These are phyloP conservation scores for Arabis alpina DNA, from an alignment of 345 rosid species.

Conservation along the genomic window DNA sequence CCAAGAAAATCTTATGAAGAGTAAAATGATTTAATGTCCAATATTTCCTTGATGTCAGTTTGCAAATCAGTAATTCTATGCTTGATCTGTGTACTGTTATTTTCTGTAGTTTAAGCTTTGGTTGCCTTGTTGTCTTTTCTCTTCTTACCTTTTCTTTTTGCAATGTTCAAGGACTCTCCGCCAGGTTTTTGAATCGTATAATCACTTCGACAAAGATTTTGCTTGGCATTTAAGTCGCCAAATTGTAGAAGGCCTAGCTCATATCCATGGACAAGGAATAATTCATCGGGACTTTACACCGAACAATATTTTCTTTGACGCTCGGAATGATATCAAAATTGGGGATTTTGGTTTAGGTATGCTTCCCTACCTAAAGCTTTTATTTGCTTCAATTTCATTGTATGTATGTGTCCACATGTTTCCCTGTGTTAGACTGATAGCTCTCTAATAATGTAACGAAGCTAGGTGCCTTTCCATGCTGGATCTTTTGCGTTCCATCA, in stretches of 20 bases:
- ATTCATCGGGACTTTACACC: slow-evolving; percentile 98
- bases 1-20: background rate
- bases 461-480: slow-evolving; percentile 4
- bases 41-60: slow-evolving; percentile 16
- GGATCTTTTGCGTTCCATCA: slow-evolving; percentile 5
- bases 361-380: slow-evolving; percentile 33
- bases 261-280: slow-evolving; percentile 96
- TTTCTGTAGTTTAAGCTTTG: slow-evolving; percentile 11
- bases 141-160: slow-evolving; percentile 28
- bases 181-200: slow-evolving; percentile 83
- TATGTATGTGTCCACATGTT: slow-evolving; percentile 19
- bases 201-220: slow-evolving; percentile 74
- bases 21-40: slow-evolving; percentile 12
- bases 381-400: slow-evolving; percentile 13
- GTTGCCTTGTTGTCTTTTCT: slow-evolving; percentile 18
- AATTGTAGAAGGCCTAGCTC: slow-evolving; percentile 95
- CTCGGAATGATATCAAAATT: slow-evolving; percentile 91
- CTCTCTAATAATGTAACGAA: slow-evolving; percentile 8
- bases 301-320: slow-evolving; percentile 90
- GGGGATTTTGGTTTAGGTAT: slow-evolving; percentile 98
- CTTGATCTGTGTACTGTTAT: background rate
- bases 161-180: slow-evolving; percentile 74
- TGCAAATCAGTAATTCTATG: background rate
- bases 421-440: slow-evolving; percentile 17
- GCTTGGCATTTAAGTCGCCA: slow-evolving; percentile 93